These are phyloP conservation scores for Tetracladium setigerum DNA, from an alignment of 495 filamentous ascomycete genomes.

Conservation along the genomic window DNA sequence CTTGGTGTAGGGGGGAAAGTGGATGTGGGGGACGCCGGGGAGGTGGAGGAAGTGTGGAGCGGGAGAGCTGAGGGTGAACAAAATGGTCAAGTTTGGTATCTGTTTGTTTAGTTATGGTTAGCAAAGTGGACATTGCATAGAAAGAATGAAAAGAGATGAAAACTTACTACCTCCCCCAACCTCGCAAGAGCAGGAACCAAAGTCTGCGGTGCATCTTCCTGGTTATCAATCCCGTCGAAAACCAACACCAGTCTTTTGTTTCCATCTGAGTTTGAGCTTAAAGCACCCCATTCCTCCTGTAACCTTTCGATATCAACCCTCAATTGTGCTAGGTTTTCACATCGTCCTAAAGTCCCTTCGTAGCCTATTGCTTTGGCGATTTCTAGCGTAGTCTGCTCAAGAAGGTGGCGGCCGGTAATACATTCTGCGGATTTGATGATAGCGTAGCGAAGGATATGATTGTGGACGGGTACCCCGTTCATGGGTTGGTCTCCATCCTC, in stretches of 20 bases:
- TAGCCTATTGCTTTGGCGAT: slow-evolving; percentile 44
- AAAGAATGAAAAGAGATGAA: background rate
- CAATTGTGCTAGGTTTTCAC: slow-evolving; percentile 71
- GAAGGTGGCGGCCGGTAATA: slow-evolving; percentile 81
- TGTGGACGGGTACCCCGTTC: slow-evolving; percentile 3
- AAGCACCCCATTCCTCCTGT: slow-evolving; percentile 34
- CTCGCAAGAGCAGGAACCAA: slow-evolving; percentile 76
- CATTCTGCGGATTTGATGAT: slow-evolving; percentile 78
- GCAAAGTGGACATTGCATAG: background rate
- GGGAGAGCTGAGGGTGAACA: slow-evolving; percentile 73
- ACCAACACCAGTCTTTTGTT: slow-evolving; percentile 66
- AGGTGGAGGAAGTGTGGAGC: slow-evolving; percentile 63
- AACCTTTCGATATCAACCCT: slow-evolving; percentile 58
- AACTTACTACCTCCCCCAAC: slow-evolving; percentile 66
- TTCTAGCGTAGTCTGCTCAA: slow-evolving; percentile 54
- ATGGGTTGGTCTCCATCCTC: slow-evolving; percentile 1
- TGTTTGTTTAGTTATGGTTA: slow-evolving; percentile 24
- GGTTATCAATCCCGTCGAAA: slow-evolving; percentile 85
- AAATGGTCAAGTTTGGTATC: slow-evolving; percentile 71
- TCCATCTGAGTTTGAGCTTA: slow-evolving; percentile 19
- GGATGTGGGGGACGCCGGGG: slow-evolving; percentile 67
- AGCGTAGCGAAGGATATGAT: slow-evolving; percentile 46
- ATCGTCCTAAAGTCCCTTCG: slow-evolving; percentile 38
- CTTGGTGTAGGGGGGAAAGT: slow-evolving; percentile 81
- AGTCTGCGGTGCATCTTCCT: slow-evolving; percentile 72